Conservation (phyloP, 345 rosid genomes). For the Euphorbia lathyris region DNA sequence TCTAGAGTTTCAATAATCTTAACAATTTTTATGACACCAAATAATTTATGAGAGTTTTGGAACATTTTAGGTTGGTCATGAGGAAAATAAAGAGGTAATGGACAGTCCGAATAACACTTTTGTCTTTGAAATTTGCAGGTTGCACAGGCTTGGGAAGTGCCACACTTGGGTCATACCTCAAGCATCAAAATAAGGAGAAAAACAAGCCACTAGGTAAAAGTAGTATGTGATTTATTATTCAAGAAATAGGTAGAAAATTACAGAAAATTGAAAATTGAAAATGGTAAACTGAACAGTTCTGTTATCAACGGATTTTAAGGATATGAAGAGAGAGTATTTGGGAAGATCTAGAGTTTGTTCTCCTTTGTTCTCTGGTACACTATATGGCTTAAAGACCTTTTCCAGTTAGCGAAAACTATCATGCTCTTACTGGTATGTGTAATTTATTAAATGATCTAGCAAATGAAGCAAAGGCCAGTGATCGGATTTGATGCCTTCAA, state of each 20-base stretch:
- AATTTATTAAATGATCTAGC: too few relatives aligned
- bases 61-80: conserved; percentile 69
- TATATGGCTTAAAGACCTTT: too few relatives aligned
- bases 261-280: conserved; percentile 25
- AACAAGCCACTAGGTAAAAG: not conserved
- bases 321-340: conserved; percentile 21
- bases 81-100: conserved; percentile 75
- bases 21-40: conserved; percentile 74
- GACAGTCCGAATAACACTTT: conserved; percentile 68
- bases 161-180: conserved; percentile 83
- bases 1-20: conserved; percentile 56
- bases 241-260: not conserved
- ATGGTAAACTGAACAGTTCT: conserved; percentile 28
- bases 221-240: not conserved
- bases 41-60: conserved; percentile 69
- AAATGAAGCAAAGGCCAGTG: too few relatives aligned
- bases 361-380: not conserved
- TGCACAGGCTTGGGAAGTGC: conserved; percentile 89
- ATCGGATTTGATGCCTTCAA: too few relatives aligned
- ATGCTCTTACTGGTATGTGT: too few relatives aligned
- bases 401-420: too few relatives aligned
- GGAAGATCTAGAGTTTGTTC: not conserved
- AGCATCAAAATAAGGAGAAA: conserved; percentile 2
- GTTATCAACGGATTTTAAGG: conserved; percentile 46
- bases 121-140: conserved; percentile 88